Percentiles rank a stretch among this genome's conserved stretches.
These are phyloP conservation scores for Barbarea vulgaris DNA, from an alignment of 345 rosid genomes.

Conservation along the genomic window DNA sequence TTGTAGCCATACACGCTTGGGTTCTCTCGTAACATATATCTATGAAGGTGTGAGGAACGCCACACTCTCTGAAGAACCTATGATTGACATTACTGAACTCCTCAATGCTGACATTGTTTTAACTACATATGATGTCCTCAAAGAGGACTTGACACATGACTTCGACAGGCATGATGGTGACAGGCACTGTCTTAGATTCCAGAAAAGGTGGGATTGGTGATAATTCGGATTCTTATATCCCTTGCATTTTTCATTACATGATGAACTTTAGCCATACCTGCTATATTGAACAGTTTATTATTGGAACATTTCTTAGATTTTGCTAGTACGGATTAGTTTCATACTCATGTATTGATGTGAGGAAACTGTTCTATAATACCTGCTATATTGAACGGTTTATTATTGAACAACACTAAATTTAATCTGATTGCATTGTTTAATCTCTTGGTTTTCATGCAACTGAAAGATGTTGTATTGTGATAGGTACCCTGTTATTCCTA, in stretches of 20 bases:
- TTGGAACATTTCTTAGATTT: neutral
- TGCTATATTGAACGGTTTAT: no score
- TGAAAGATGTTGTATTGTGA: constrained; percentile 35
- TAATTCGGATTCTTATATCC: constrained; percentile 9
- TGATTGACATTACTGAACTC: constrained; percentile 63
- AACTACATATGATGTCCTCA: constrained; percentile 95
- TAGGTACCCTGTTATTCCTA: constrained; percentile 96
- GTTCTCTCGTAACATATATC: constrained; percentile 67
- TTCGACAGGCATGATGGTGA: constrained; percentile 94
- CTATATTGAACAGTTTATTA: neutral
- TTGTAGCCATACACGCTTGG: constrained; percentile 80
- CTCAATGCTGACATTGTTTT: constrained; percentile 74
- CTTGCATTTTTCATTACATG: neutral
- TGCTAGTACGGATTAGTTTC: neutral
- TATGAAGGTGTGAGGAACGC: constrained; percentile 83
- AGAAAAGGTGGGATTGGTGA: constrained; percentile 68
- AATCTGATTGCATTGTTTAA: neutral
- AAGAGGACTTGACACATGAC: constrained; percentile 94
- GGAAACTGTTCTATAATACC: no score
- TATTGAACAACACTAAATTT: neutral
- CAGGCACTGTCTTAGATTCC: constrained; percentile 83
- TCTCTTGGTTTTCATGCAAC: constrained; percentile 9
- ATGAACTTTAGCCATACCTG: neutral
- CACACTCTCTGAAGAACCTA: constrained; percentile 60
- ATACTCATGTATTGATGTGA: neutral